Evolutionary conservation across 2,329 filamentous ascomycete genomes (phyloP), one percentile per base, ranked within the genome.

Genomic region (Calonectria pteridis): DNA sequence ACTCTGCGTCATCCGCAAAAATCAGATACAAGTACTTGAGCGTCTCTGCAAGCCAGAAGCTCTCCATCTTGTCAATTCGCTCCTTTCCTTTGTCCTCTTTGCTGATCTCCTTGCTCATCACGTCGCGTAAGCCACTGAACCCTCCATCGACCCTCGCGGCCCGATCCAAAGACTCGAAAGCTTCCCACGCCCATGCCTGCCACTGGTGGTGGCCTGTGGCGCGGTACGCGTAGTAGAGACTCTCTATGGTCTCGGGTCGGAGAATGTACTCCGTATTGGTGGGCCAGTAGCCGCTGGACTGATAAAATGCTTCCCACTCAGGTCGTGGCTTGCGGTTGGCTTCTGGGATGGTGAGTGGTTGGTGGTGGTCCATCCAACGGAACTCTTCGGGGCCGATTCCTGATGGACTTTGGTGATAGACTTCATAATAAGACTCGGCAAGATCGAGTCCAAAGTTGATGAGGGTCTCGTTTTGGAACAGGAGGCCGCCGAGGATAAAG

Each of bases 11-110:
- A 6, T 78, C 76, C 0, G 76, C 65, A 35, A 78, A 78, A 6
- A 75, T 77, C 31, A 78, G 7, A 26, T 78, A 78, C 29, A 78
- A 33, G 33, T 78, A 78, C n/a, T 78, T 78, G 35, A 78, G 16
- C 5, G 75, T 78, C 49, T 78, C 77, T 0, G 77, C 77, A 4
- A 78, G 51, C 77, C 76, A 78, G 20, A 78, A 78, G 3, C 77
- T 78, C 49, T 78, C 76, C 77, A 78, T 78, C 63, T 78, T 78
- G 2, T 78, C 77, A 0, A 78, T 55, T 10, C 65, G 23, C 26
- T 74, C 29, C 0, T 28, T 28, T 4, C 29, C 49, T 0, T 69
- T 53, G 16, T 74, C 72, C 2, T 51, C 58, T 1, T 67, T 49
- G 18, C 73, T 68, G 0, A 75, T 65, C 1, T 11, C 46, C 0